These are phyloP conservation scores for Skeletonema tropicum DNA, from an alignment of 108 stramenopile genomes.

Conservation along the genomic window DNA sequence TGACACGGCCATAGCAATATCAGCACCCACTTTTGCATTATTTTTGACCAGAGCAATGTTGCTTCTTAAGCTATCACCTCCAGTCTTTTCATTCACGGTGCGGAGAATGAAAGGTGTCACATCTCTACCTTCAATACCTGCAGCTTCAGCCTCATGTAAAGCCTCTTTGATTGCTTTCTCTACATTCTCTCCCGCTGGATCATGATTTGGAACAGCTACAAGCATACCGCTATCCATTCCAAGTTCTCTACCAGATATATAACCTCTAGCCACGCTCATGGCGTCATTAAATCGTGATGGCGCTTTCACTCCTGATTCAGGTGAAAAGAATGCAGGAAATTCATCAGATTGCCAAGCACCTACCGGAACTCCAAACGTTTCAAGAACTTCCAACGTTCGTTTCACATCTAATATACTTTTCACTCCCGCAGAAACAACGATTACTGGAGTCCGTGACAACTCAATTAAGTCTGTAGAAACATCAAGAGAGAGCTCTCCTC, in stretches of 20 bases:
- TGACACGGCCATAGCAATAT: slow-evolving; percentile 85
- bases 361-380: slow-evolving; percentile 93
- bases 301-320: slow-evolving; percentile 61
- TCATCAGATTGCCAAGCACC: slow-evolving; percentile 78
- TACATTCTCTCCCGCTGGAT: slow-evolving; percentile 86
- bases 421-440: slow-evolving; percentile 98
- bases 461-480: slow-evolving; percentile 95
- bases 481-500: slow-evolving; percentile 84
- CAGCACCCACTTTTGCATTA: slow-evolving; percentile 90
- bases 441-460: slow-evolving; percentile 86
- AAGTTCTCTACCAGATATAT: slow-evolving; percentile 57
- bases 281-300: slow-evolving; percentile 75
- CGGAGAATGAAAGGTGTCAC: slow-evolving; percentile 95
- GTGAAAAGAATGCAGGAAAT: slow-evolving; percentile 99
- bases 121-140: slow-evolving; percentile 79
- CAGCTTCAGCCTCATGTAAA: slow-evolving; percentile 63
- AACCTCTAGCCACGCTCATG: slow-evolving; percentile 76
- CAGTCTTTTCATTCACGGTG: slow-evolving; percentile 75
- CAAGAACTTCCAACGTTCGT: slow-evolving; percentile 95
- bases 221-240: slow-evolving; percentile 82
- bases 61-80: slow-evolving; percentile 77
- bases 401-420: slow-evolving; percentile 96
- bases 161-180: slow-evolving; percentile 88
- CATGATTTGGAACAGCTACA: slow-evolving; percentile 94
- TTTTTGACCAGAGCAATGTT: slow-evolving; percentile 93